Evolutionary conservation across 2,329 filamentous ascomycete genomes (phyloP), one percentile per base, ranked within the genome.

Genomic region (Bipolaris sorokiniana): DNA sequence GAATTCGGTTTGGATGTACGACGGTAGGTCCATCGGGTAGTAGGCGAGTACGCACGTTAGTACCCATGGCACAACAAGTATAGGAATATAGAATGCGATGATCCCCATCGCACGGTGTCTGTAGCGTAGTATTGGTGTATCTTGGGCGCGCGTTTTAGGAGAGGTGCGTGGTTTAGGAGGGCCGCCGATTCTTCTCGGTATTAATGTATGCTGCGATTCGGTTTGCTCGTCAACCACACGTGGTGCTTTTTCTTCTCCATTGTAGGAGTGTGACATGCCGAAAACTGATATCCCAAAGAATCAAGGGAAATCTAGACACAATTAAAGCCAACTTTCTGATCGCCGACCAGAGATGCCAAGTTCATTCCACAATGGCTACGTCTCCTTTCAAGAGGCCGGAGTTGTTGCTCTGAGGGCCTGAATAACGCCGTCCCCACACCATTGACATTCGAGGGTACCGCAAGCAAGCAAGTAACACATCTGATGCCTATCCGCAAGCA

Each of bases 91-190:
- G 7, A 44, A 28, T 22, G 41, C 41, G 18, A 44, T 22, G 6
- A 44, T 23, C 51, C 45, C 47, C 2, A 59, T 31, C 22, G 56
- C 42, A 23, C 56, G 36, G 31, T 48, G 48, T 26, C 56, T 48
- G 40, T 59, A 59, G 11, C 52, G 42, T 7, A 59, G 48, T 10
- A 26, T 52, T 16, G 40, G 46, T 18, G 3, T 15, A 10, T 56
- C n/a, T 10, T 15, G 15, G 41, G 23, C 23, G 22, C 15, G 23
- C 15, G 22, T 26, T 10, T 15, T 28, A n/a, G 22, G 22, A 16
- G 22, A 13, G 7, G 7, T 23, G 1, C 6, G 10, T 31, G 28
- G 10, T 31, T 31, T 31, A 31, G 10, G 28, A 13, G 28, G 28
- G 28, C 28, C 10, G 28, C 28, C 23, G 7, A 13, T 44, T 26